Percentiles rank a stretch among this genome's conserved stretches.
These are phyloP conservation scores for Hymenoscyphus infarciens DNA, from an alignment of 2,329 filamentous ascomycete genomes.

Conservation along the genomic window DNA sequence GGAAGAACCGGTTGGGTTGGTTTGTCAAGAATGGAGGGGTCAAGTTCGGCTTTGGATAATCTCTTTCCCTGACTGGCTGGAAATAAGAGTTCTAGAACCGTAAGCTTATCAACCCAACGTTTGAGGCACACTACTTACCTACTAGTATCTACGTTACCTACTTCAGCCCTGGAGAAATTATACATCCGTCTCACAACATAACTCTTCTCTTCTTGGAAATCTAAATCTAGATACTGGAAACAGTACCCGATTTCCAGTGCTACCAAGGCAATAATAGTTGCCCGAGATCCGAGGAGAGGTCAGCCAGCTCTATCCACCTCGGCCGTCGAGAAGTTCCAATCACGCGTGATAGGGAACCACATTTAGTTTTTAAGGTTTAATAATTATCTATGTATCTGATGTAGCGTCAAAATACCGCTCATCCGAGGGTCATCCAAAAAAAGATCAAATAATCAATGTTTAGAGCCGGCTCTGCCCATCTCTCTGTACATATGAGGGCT, in stretches of 20 bases:
- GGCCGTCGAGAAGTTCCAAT: too few relatives aligned
- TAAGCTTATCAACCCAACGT: neutral
- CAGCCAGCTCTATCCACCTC: too few relatives aligned
- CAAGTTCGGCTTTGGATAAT: neutral
- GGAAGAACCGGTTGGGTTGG: neutral
- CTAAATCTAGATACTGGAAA: neutral
- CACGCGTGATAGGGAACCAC: too few relatives aligned
- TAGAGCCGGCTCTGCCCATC: slow-evolving; percentile 8
- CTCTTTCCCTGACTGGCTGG: neutral
- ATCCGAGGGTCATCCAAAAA: neutral
- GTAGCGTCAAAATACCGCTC: neutral
- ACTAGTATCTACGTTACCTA: neutral
- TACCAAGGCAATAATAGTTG: neutral
- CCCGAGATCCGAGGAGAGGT: neutral
- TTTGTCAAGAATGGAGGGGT: slow-evolving; percentile 3
- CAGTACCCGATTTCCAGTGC: neutral
- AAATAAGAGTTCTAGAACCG: neutral
- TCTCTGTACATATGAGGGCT: slow-evolving; percentile 1
- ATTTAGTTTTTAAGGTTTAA: too few relatives aligned
- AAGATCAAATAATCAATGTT: slow-evolving; percentile 5
- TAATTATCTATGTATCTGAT: neutral
- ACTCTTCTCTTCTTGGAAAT: neutral
- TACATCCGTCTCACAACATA: neutral
- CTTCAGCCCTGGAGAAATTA: neutral
- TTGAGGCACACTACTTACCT: too few relatives aligned